Evolutionary conservation across 257 asterid genomes (phyloP), one percentile per base, ranked within the genome.

Genomic region (Penstemon eatonii): DNA sequence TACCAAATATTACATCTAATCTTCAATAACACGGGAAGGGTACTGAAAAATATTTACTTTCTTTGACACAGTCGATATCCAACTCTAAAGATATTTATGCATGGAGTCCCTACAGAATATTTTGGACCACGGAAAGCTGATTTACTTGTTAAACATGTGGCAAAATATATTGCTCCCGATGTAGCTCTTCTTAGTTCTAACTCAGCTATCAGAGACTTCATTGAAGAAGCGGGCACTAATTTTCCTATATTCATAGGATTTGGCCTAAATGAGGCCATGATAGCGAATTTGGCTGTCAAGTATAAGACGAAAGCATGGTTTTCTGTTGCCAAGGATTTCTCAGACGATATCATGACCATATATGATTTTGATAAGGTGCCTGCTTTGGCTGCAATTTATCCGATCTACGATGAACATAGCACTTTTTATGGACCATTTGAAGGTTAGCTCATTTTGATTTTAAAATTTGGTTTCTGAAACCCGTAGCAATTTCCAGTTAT

Each of bases 251-350:
- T 90, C 83, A 65, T 90, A 59, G 99, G 99, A 66, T 93, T 93
- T 84, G 97, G 95, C 72, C 62, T 90, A 76, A 55, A 82, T 44
- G 97, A 84, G 73, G 76, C 96, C 56, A 7, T 59, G 46, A 78
- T 87, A 73, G 72, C 73, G 50, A 65, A 82, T 79, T 72, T 93
- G 82, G 96, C 91, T 41, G 78, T 82, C 78, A 84, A 90, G 77
- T 84, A 93, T 80, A 90, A 93, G 85, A 90, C 85, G 78, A 87
- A 83, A 76, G 97, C 99, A 60, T 90, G 99, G 99, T 93, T 93
- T 83, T 78, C 99, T 63, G 91, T 93, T 54, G 95, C 95, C 49
- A 83, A 79, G 60, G 92, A 83, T 73, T 87, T 88, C 79, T 87
- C 96, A 0, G 96, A 89, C 8, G 80, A 84, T 61, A 73, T 80